Evolutionary conservation across 768 basidiomycete genomes (phyloP).

Genomic region (Boletus pseudopeckii): DNA sequence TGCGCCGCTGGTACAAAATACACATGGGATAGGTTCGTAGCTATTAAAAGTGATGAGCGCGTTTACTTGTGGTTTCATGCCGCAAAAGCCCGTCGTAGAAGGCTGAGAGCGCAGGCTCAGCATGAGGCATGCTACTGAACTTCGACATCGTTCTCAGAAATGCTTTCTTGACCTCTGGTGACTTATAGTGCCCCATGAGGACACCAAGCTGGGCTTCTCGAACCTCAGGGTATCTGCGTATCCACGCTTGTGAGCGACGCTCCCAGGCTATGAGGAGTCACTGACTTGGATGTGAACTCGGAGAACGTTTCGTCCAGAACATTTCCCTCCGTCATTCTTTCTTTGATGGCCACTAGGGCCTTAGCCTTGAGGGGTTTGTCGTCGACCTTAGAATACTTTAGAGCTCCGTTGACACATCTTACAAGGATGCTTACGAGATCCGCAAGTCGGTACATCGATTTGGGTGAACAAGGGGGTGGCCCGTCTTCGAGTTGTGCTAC

Average conservation of each 20-base stretch:
- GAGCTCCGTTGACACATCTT: background rate
- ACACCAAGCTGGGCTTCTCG: slow-evolving; percentile 14
- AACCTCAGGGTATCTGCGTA: slow-evolving; percentile 16
- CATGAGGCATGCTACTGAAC: slow-evolving; percentile 8
- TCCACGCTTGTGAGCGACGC: background rate
- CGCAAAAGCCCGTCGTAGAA: slow-evolving; percentile 12
- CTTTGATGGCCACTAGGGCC: slow-evolving; percentile 18
- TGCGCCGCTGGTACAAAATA: background rate
- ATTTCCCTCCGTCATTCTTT: slow-evolving; percentile 16
- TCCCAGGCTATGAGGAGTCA: background rate
- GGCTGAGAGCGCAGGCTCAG: slow-evolving; percentile 9
- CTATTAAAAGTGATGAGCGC: background rate
- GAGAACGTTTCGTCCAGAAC: slow-evolving; percentile 27
- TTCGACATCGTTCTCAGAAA: slow-evolving; percentile 13
- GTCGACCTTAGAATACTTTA: slow-evolving; percentile 5
- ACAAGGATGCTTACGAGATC: slow-evolving; percentile 21
- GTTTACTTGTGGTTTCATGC: background rate
- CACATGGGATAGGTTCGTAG: background rate
- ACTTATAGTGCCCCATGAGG: slow-evolving; percentile 7
- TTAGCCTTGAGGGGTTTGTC: slow-evolving; percentile 16
- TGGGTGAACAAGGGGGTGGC: slow-evolving; percentile 30
- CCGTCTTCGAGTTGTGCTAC: background rate
- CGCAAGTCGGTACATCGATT: slow-evolving; percentile 37
- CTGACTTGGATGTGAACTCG: slow-evolving; percentile 24
- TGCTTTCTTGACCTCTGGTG: slow-evolving; percentile 12